These are phyloP conservation scores for Luvunga scandens DNA, from an alignment of 345 rosid species.

Conservation along the genomic window DNA sequence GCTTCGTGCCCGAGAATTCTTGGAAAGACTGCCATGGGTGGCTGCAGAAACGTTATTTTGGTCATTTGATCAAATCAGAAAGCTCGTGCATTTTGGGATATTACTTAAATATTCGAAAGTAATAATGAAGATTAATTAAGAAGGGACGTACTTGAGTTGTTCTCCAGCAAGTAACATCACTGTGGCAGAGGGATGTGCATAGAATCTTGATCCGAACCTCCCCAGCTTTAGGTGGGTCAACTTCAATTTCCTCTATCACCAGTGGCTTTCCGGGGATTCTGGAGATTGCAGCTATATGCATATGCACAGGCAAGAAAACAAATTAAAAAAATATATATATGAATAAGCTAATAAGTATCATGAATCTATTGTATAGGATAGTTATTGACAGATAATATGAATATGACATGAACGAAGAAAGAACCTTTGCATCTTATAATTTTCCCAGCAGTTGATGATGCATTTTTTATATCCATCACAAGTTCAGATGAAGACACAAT, in stretches of 20 bases:
- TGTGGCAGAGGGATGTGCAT: conserved; percentile 72
- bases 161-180: conserved; percentile 55
- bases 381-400: not conserved
- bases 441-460: conserved; percentile 31
- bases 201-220: conserved; percentile 70
- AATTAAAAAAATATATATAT: no score
- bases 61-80: not conserved
- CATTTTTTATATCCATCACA: conserved; percentile 11
- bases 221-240: conserved; percentile 64
- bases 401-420: not conserved
- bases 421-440: conserved; percentile 58
- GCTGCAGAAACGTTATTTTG: conserved; percentile 24
- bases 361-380: not conserved
- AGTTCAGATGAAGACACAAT: not conserved
- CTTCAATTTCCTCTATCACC: conserved; percentile 60
- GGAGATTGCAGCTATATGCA: conserved; percentile 53
- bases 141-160: conserved; percentile 29
- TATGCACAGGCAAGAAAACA: not conserved
- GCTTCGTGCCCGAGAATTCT: conserved; percentile 80
- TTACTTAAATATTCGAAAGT: not conserved
- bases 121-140: not conserved
- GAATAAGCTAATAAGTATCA: not conserved
- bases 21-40: conserved; percentile 44
- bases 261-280: conserved; percentile 48
- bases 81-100: not conserved